phyloP scores from a whole-genome alignment of 768 basidiomycete species.

The Amanita inopinata region DNA sequence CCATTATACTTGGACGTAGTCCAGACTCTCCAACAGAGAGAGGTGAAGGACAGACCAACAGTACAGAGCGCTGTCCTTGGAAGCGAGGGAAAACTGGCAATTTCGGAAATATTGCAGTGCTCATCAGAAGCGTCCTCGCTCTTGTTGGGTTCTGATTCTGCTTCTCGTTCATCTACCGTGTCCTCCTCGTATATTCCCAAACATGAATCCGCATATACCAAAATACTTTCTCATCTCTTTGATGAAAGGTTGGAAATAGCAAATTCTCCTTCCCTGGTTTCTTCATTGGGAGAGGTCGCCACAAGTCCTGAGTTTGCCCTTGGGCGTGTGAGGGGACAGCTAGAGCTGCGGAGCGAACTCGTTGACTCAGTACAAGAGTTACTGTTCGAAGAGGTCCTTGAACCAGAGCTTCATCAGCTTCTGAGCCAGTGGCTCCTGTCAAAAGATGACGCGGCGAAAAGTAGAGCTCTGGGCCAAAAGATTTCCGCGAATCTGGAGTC shows the following conservation, averaged over 20 bases:
- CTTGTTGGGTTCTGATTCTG: slow-evolving; percentile 18
- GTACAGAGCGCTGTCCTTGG: slow-evolving; percentile 55
- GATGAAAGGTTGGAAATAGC: slow-evolving; percentile 69
- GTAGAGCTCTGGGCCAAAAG: slow-evolving; percentile 45
- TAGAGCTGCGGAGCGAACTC: slow-evolving; percentile 68
- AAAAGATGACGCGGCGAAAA: slow-evolving; percentile 62
- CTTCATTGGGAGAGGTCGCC: slow-evolving; percentile 60
- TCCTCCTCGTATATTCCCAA: slow-evolving; percentile 63
- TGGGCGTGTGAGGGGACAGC: slow-evolving; percentile 77
- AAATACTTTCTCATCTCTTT: slow-evolving; percentile 77
- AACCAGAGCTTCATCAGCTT: slow-evolving; percentile 53
- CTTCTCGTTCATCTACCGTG: slow-evolving; percentile 10
- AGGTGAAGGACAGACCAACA: slow-evolving; percentile 35
- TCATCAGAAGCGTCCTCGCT: slow-evolving; percentile 39
- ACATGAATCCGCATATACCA: slow-evolving; percentile 88
- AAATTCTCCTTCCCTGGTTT: slow-evolving; percentile 72
- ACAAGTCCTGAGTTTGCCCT: slow-evolving; percentile 94
- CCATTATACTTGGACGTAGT: slow-evolving; percentile 80
- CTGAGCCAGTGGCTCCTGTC: slow-evolving; percentile 74
- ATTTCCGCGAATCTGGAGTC: slow-evolving; percentile 43
- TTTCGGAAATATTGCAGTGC: slow-evolving; percentile 24
- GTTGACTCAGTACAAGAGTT: slow-evolving; percentile 54
- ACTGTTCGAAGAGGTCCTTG: slow-evolving; percentile 40
- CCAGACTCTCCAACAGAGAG: slow-evolving; percentile 55
- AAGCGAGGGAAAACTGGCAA: slow-evolving; percentile 32